Evolutionary conservation across 495 filamentous ascomycete species (phyloP).

Genomic region (Neurospora sp.): DNA sequence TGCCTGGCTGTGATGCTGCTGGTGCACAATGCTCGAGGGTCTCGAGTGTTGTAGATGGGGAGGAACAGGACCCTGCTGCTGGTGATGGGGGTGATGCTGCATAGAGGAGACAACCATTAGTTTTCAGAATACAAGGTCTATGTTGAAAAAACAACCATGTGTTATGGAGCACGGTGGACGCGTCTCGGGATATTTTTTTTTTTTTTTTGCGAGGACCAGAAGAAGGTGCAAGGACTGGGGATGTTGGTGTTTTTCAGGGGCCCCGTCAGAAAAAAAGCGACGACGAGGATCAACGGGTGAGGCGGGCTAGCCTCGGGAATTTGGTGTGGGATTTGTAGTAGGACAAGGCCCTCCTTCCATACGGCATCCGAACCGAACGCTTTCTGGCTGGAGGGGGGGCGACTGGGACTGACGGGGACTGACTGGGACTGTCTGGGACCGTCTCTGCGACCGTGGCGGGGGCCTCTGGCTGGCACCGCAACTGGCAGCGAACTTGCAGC

Average conservation of each 20-base stretch:
- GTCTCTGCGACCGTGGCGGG: not conserved
- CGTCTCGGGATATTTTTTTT: constrained; percentile 34
- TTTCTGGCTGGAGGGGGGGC: constrained; percentile 5
- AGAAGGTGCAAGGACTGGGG: constrained; percentile 25
- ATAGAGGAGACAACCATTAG: constrained; percentile 45
- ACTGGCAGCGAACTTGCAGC: not conserved
- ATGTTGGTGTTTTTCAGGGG: constrained; percentile 17
- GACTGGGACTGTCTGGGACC: not conserved
- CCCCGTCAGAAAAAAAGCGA: constrained; percentile 21
- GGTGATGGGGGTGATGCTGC: constrained; percentile 53
- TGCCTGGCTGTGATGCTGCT: constrained; percentile 50
- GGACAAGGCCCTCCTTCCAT: constrained; percentile 29
- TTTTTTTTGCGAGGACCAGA: constrained; percentile 19
- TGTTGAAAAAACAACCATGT: constrained; percentile 24
- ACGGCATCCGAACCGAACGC: constrained; percentile 17
- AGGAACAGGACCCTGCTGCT: constrained; percentile 45
- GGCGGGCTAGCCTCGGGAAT: constrained; percentile 31
- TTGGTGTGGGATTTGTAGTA: constrained; percentile 31
- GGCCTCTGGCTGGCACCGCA: not conserved
- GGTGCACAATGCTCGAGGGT: constrained; percentile 53
- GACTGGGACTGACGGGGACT: constrained; percentile 13
- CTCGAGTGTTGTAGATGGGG: constrained; percentile 53
- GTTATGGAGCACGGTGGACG: constrained; percentile 23
- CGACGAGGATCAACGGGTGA: constrained; percentile 35
- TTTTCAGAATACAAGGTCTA: constrained; percentile 23